Evolutionary conservation across 768 basidiomycete species (phyloP), one percentile per base, ranked within the genome.

Genomic region (Pulveroboletus ravenelii): DNA sequence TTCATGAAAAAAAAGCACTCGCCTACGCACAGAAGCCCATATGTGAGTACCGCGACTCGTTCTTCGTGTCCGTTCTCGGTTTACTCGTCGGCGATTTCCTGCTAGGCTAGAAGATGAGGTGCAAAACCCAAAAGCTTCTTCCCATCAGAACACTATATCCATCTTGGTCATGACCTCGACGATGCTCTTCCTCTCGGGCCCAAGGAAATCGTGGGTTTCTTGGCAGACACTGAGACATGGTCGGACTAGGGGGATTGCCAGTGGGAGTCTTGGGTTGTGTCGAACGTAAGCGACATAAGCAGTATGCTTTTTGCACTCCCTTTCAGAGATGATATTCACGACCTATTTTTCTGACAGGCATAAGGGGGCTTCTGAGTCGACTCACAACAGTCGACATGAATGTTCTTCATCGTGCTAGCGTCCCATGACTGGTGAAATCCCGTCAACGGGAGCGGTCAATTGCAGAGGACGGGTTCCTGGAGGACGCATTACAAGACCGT

Each of bases 341-440:
- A 35, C 32, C 42, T 15, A 13, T 32, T 31, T 32, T 39, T 31
- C 44, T 49, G 44, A 17, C 18, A 44, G 52, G 30, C 38, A n/a
- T 23, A 14, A 30, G 36, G 1, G 7, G 1, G 10, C 23, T 29
- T 30, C 48, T 13, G 25, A 27, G 25, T 29, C 10, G 20, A 43
- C 8, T 25, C 14, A 43, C 15, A 27, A 27, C 25, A 27, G 25
- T 27, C 6, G 39, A 20, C 34, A 20, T 15, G 36, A 40, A 9
- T 34, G 17, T 30, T 1, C 7, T 20, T 5, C n/a, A 20, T 18
- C 17, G 13, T 7, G 14, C 9, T 1, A 1, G 31, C 6, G 15
- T 59, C 58, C 56, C 51, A 41, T 48, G 58, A 59, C 15, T 14
- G 2, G 35, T 12, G 10, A 9, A 17, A 38, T 38, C 23, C 7